Base-by-base conservation (phyloP, 106 monocot species). In the Dendrobium officinale region DNA sequence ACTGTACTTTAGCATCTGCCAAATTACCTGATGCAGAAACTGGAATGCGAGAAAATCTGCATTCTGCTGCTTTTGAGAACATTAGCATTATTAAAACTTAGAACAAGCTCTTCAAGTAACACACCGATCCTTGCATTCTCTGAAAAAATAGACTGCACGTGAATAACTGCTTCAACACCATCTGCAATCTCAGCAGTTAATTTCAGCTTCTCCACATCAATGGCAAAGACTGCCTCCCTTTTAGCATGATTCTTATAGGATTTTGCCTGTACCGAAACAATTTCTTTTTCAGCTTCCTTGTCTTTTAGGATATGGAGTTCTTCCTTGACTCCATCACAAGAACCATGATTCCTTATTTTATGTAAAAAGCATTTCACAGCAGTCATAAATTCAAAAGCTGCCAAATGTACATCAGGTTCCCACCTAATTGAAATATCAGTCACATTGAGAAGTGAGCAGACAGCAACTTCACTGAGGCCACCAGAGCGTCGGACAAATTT, bases 381-480 rank as follows among this genome's bases (percentile, higher is more conserved):
- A 67, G 88, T 87, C 51, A 87, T 59, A 19, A 86, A 72, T 80
- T 95, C 93, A 82, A 87, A 83, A 29, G 93, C 18, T 75, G 91
- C 89, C 79, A 99, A 80, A 91, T 93, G 93, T 15, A 85, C 84
- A 87, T 99, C 99, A 87, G 99, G 99, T 70, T 99, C 95, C 99
- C 95, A 99, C 79, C 91, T 83, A 41, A 91, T 81, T 54, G 90
- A 78, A 66, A 95, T 85, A 82, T 93, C 91, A 77, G 91, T 95
- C 55, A 91, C 88, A 85, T 89, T 99, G 66, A 99, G 82, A 9
- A 95, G 85, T 73, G 99, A 95, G 79, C 95, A 95, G n/a, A 90
- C 80, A 83, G 91, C 84, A 67, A 81, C 80, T 24, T 95, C 95
- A 84, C 83, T 99, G 54, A 83, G 80, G 18, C 90, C 94, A 78